Base-by-base conservation (phyloP, 1,284 basidiomycete genomes). In the Cryptococcus sp. region DNA sequence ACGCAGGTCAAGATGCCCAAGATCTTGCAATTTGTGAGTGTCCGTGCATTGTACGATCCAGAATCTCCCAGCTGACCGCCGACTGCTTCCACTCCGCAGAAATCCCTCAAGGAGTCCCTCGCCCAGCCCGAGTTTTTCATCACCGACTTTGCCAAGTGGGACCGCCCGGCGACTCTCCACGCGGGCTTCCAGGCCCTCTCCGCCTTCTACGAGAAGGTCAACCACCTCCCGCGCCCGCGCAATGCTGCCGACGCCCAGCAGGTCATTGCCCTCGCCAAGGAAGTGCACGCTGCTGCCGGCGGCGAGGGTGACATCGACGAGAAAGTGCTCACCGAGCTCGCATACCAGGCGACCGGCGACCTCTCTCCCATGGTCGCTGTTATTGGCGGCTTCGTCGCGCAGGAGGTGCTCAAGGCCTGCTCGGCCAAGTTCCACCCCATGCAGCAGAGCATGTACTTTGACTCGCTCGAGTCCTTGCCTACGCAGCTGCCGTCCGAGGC, bases 1-100 rank as follows among this genome's bases (percentile, higher is more conserved):
- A 94, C 91, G 16, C 96, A 99, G 78, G 92, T 98, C 70, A 99
- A 98, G 81, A 94, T 96, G 92, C 96, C 96, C 21, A 97, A 96
- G 80, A 83, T 91, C 59, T 81, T 98, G 54, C 84, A 91, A 75
- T 97, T 96, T 69, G 92, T 95, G 67, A 70, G 89, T 81, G 21
- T 15, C 6, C 16, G 16, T 9, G 20, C 35, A 44, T 42, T 18
- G 9, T 40, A 33, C 5, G 13, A 21, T 3, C 13, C 9, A 44
- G 23, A n/a, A 11, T 42, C n/a, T 39, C 20, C 44, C 15, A 24
- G 18, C 49, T 9, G 50, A 40, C 40, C 42, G 33, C 35, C n/a
- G n/a, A n/a, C 16, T 13, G 21, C 23, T 46, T 55, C 4, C n/a
- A n/a, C 20, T 24, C 33, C 12, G 5, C 67, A 95, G 92, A 97